Base-by-base conservation (phyloP, 805 yeast genomes). In the Suhomyces sp. region DNA sequence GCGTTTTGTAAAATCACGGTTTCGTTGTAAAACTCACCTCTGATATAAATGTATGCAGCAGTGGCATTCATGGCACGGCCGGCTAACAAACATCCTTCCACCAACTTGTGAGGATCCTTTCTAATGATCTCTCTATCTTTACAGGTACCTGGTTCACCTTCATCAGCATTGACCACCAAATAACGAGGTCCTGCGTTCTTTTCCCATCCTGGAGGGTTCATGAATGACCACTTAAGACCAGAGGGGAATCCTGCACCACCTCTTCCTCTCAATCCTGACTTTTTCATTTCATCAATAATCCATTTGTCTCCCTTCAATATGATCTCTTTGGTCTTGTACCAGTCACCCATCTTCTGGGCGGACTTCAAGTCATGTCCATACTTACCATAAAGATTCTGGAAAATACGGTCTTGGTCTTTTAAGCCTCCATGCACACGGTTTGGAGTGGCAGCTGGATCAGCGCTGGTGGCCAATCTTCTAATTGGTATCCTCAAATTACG, bases 171-270 rank as follows among this genome's bases (percentile, higher is more conserved):
- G 62, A 89, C 90, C 46, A 89, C 96, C 60, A 89, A 79, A 67
- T 88, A 88, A 64, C 96, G 81, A 55, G 96, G 94, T n/a, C 96
- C 96, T 13, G 73, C 73, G 72, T 89, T 89, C 66, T 89, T 89
- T 56, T 89, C 96, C 96, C 96, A 89, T 53, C 94, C 94, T 50
- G 96, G 96, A 44, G 96, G 96, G 73, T 89, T 89, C 96, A 89
- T 89, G 67, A 89, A 89, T 21, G 94, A 87, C 96, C 96, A 89
- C 72, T 89, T 89, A 64, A 89, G 80, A 29, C 96, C 96, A 21
- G 91, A 83, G 50, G 96, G 96, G 79, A 89, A 89, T 15, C 96
- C 96, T 44, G 96, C 96, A 64, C 96, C 96, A 53, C 96, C 96
- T 71, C 96, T 83, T 53, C 96, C 96, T 67, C 96, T 82, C 57